A percentile compares a stretch with the other conserved stretches of the same genome.
phyloP scores from a whole-genome alignment of 148 eudicot species.

The Chenopodium formosanum region DNA sequence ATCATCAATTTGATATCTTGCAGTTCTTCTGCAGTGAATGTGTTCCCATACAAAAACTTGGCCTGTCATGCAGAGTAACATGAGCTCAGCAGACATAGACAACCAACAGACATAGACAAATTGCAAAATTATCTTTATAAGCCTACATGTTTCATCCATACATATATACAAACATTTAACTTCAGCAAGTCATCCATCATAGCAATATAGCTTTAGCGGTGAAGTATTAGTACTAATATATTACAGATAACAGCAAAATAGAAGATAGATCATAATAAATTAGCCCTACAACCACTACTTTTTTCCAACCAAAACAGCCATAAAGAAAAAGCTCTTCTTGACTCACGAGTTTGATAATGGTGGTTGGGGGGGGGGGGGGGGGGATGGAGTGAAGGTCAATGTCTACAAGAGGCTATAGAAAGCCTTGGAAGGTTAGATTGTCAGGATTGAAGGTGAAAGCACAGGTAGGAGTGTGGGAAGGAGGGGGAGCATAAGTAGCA shows the following conservation, averaged over 20 bases:
- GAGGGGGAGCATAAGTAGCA: too few species aligned
- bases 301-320: too few species aligned
- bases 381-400: too few species aligned
- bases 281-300: not conserved
- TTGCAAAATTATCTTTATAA: not conserved
- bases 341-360: too few species aligned
- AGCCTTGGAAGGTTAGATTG: too few species aligned
- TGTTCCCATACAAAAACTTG: constrained; percentile 79
- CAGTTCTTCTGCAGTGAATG: constrained; percentile 69
- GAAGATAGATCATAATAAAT: not conserved
- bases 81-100: constrained; percentile 9
- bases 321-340: too few species aligned
- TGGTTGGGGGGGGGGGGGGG: too few species aligned
- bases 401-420: too few species aligned
- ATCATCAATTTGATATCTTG: constrained; percentile 91
- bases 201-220: not conserved
- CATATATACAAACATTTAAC: not conserved
- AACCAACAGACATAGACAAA: too few species aligned
- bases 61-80: constrained; percentile 60
- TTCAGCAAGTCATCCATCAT: constrained; percentile 6
- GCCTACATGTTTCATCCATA: not conserved
- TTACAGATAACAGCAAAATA: not conserved
- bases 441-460: too few species aligned
- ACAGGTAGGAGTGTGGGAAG: too few species aligned
- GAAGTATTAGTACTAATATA: not conserved